Conservation (phyloP, 257 asterid genomes). For the Oldenlandia corymbosa region DNA sequence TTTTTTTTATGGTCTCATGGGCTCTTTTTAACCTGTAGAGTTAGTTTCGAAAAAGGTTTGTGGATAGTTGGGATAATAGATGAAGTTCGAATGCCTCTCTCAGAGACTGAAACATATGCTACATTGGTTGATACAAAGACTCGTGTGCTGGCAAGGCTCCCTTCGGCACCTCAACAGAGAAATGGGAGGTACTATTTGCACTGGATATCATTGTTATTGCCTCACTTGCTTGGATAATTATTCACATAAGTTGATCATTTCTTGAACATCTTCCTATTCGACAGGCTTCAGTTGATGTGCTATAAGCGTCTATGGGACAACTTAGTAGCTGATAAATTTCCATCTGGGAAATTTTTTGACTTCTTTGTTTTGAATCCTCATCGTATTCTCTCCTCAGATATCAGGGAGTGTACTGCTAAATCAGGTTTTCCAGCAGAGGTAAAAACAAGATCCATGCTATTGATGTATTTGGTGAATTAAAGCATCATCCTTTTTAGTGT, state of each 20-base stretch:
- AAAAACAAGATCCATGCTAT: slow-evolving; percentile 15
- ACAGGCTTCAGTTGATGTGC: slow-evolving; percentile 95
- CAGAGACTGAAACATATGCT: slow-evolving; percentile 46
- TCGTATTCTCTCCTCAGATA: slow-evolving; percentile 44
- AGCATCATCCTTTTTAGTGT: neutral
- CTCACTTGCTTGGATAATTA: neutral
- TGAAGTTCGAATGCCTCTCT: slow-evolving; percentile 66
- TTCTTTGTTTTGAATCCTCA: slow-evolving; percentile 74
- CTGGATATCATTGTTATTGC: neutral
- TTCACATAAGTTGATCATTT: neutral
- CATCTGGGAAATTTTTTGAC: slow-evolving; percentile 49
- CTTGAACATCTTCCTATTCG: slow-evolving; percentile 6
- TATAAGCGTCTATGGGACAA: slow-evolving; percentile 89
- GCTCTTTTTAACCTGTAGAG: slow-evolving; percentile 39
- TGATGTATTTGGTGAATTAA: neutral
- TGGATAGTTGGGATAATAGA: slow-evolving; percentile 92
- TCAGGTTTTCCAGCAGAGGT: slow-evolving; percentile 79
- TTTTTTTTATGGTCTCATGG: slow-evolving; percentile 14
- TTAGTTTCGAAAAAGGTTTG: slow-evolving; percentile 71
- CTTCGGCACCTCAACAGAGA: slow-evolving; percentile 75
- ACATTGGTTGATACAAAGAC: slow-evolving; percentile 79
- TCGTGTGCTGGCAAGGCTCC: slow-evolving; percentile 61
- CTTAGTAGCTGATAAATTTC: slow-evolving; percentile 57
- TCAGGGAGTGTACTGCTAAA: slow-evolving; percentile 49
- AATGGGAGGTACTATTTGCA: slow-evolving; percentile 62